Base-by-base conservation (phyloP, 2,329 filamentous ascomycete genomes). In the Beauveria sp. region DNA sequence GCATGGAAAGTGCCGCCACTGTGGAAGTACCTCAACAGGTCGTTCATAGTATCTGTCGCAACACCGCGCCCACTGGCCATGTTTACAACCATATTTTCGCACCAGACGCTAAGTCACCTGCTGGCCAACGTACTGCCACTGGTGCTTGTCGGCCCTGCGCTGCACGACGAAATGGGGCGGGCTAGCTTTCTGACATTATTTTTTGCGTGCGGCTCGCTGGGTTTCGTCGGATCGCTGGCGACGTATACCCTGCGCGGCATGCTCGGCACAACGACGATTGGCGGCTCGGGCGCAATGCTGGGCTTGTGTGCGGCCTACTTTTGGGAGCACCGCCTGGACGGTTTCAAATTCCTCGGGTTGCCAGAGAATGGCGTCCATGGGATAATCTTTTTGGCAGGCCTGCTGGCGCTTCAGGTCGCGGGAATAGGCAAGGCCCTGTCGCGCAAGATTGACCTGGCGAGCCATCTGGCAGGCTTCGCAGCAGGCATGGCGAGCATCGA, bases 151-250 rank as follows among this genome's bases (percentile, higher is more conserved):
- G 90, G 89, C 26, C 81, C 81, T 10, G 77, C 80, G 1, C 76
- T 91, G 40, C 87, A 90, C 72, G 85, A 90, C 63, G 86, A 91
- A 66, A 75, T 91, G 28, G 88, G 87, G 12, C 80, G 88, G 12
- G 86, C 82, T 16, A 79, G 83, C 60, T 91, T 91, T 73, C 74
- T 91, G 22, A 81, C 86, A n/a, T 74, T 90, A 37, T 90, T 87
- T 71, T 64, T 88, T 37, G 75, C 79, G 8, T 79, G 80, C 7
- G 88, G 87, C 57, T 76, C 79, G 1, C 48, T 84, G 2, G 84
- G 83, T 9, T 84, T 83, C 62, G 79, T 86, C 63, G 75, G 78
- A n/a, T 84, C 83, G 50, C 75, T 91, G 62, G 67, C 75, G 30
- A 72, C 73, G 52, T 76, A 81, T 61, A 79, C 82, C 52, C 69